Base-by-base conservation (phyloP, 2,329 filamentous ascomycete genomes). In the Acrodontium crateriforme region DNA sequence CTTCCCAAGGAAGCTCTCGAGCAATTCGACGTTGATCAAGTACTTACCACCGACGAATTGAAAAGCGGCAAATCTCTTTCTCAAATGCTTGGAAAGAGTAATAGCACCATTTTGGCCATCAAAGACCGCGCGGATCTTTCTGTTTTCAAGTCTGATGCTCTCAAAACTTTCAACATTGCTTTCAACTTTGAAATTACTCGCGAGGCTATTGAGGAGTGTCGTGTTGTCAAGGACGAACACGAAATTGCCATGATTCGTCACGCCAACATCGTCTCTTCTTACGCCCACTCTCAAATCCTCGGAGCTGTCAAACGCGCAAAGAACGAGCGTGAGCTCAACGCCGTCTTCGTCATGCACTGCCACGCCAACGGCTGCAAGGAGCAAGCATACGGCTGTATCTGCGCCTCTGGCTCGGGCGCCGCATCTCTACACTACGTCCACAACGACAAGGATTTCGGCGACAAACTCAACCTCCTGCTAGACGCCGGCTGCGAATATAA, bases 371-470 rank as follows among this genome's bases (percentile, higher is more conserved):
- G 79, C 14, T 78, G 78, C 28, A 77, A 74, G 49, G 74, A 89
- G 44, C 83, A 91, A 62, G 77, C 87, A 1, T 95, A 95, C 55
- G 71, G 79, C 40, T 76, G 78, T 35, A 94, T 95, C 45, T 74
- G 89, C 11, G 87, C 83, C 1, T 71, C 71, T 18, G 87, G 87
- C 8, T 67, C 73, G 4, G 76, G 80, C 10, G 85, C 79, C 1
- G 81, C 84, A 4, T 89, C 82, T 2, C 66, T 94, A 18, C 87
- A 94, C 58, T 94, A 94, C 45, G 71, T 83, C 14, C 71, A 77
- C 47, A 92, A 92, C 52, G 65, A 84, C 39, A 66, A 76, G 46
- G 65, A 74, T 0, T 58, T 87, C 18, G 56, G 59, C 1, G 72
- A 71, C 23, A 84, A 87, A 57, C 70, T 81, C 30, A 77, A 91